Evolutionary conservation across 805 yeast genomes (phyloP).

Genomic region (Candida ficus): DNA sequence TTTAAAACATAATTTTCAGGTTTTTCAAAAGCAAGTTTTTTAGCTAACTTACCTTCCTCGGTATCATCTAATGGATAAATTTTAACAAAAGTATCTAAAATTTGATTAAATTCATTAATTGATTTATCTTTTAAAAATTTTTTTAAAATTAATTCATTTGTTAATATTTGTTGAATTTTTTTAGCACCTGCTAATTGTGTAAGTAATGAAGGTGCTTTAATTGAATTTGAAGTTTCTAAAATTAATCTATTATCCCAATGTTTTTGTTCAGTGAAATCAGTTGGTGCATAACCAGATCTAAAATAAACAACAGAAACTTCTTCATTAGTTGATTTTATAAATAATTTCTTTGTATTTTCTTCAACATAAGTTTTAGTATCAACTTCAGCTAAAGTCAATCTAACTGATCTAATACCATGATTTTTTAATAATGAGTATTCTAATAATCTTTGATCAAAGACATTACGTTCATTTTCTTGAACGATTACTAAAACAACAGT

Average conservation of each 20-base stretch:
- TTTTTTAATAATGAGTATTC: slow-evolving; percentile 62
- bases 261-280: slow-evolving; percentile 59
- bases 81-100: slow-evolving; percentile 66
- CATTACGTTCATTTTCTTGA: slow-evolving; percentile 83
- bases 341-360: slow-evolving; percentile 40
- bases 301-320: slow-evolving; percentile 88
- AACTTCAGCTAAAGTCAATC: slow-evolving; percentile 65
- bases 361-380: slow-evolving; percentile 35
- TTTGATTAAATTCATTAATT: slow-evolving; percentile 25
- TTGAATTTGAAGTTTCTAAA: slow-evolving; percentile 72
- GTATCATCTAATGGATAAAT: slow-evolving; percentile 83
- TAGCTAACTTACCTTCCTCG: slow-evolving; percentile 55
- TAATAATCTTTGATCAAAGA: slow-evolving; percentile 83
- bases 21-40: slow-evolving; percentile 55
- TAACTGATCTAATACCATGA: slow-evolving; percentile 53
- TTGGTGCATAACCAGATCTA: slow-evolving; percentile 84
- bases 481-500: slow-evolving; percentile 70
- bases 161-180: slow-evolving; percentile 86
- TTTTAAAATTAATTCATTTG: slow-evolving; percentile 44
- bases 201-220: slow-evolving; percentile 85
- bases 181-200: slow-evolving; percentile 93
- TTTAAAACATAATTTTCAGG: slow-evolving; percentile 80
- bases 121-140: slow-evolving; percentile 36
- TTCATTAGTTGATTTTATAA: slow-evolving; percentile 46
- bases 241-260: slow-evolving; percentile 76